A percentile compares a stretch with the other conserved stretches of the same genome.
Conservation (phyloP, 176 grass and related monocot genomes). For the Rhynchospora tenuis region DNA sequence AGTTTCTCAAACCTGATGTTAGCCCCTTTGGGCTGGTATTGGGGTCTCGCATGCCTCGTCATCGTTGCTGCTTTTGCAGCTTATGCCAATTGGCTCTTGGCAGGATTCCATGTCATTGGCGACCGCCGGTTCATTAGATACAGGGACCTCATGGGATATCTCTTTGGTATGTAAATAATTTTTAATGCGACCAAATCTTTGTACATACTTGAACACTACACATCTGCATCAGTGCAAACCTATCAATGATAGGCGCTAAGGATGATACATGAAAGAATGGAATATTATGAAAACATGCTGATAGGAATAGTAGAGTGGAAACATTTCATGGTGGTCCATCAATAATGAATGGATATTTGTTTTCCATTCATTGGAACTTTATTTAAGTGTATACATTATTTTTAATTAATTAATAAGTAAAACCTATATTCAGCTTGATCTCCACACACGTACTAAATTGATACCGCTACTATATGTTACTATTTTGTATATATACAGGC, state of each 20-base stretch:
- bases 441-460: no score
- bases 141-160: constrained; percentile 79
- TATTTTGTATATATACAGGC: no score
- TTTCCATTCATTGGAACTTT: no score
- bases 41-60: constrained; percentile 60
- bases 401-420: no score
- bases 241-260: background rate
- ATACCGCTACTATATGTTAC: no score
- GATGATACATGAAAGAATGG: background rate
- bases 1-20: constrained; percentile 89
- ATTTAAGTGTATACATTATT: no score
- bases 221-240: background rate
- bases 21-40: constrained; percentile 64
- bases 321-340: no score
- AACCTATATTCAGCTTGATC: no score
- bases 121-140: constrained; percentile 72
- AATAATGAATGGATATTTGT: no score
- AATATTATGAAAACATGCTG: background rate
- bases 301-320: no score
- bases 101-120: constrained; percentile 55
- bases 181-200: background rate
- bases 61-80: constrained; percentile 39
- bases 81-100: constrained; percentile 81
- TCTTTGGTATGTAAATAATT: constrained; percentile 39
- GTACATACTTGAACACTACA: background rate